Base-by-base conservation (phyloP, 164 flowering plant genomes). In the Annona cherimola region DNA sequence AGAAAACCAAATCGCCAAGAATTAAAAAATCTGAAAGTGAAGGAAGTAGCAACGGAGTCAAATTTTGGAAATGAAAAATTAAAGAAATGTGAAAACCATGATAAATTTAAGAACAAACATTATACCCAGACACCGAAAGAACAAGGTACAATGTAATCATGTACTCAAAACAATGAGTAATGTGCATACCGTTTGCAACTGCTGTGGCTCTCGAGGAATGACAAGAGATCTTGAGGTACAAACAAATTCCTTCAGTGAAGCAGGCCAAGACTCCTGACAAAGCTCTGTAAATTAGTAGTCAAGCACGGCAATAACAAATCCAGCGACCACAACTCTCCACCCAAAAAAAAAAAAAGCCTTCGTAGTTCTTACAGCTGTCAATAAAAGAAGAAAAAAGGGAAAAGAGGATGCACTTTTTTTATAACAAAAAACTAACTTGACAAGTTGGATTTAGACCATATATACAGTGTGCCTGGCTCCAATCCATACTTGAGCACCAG, bases 241-340 rank as follows among this genome's bases (percentile, higher is more conserved):
- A 42, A 90, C 61, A 78, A 87, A 94, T n/a, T 87, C 83, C 79
- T 88, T 87, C 8, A 94, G 86, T 3, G 98, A 92, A 71, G 76
- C 73, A 63, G 96, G 95, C 98, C 97, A 94, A 73, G 87, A 64
- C 40, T 85, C 93, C 94, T 91, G 74, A 8, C 54, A 73, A 19
- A 69, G 18, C 19, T 12, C 40, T 42, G 40, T 40, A 63, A 35
- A 18, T 35, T 14, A 4, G 14, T 18, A 35, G 35, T 62, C 8
- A 3, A 20, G 19, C 40, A 40, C 0, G 11, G 14, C 45, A 63
- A 63, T 16, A 63, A 63, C 9, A 4, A 41, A 40, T 4, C 14
- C 39, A 63, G 14, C 14, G 14, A 50, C 11, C 57, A 5, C 57
- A 6, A 50, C 57, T 0, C 14, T 26, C 35, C 35, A 26, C 35